Evolutionary conservation across 768 basidiomycete genomes (phyloP).

Genomic region (Tricholoma saponaceum): DNA sequence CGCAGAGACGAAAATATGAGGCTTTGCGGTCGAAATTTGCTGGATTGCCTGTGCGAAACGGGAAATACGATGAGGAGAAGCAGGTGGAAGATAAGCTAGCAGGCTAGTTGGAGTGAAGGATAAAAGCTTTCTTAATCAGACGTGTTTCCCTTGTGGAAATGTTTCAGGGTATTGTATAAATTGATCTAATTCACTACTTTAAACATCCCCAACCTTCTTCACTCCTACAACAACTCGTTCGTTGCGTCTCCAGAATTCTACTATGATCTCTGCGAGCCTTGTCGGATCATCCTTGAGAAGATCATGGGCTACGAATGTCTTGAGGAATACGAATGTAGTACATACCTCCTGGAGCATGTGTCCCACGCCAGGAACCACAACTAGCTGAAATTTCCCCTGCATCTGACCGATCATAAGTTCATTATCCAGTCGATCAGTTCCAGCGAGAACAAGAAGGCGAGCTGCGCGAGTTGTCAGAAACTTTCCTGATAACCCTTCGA

Average conservation of each 20-base stretch:
- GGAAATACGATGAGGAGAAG: conserved; percentile 40
- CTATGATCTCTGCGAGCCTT: conserved; percentile 70
- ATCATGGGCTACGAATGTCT: neutral
- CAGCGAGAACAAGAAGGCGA: conserved; percentile 85
- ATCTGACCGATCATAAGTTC: conserved; percentile 96
- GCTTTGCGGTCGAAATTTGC: conserved; percentile 77
- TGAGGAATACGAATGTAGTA: conserved; percentile 5
- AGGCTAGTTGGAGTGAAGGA: neutral
- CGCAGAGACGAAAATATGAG: conserved; percentile 83
- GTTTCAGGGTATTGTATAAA: neutral
- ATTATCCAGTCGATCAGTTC: conserved; percentile 88
- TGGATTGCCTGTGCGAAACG: conserved; percentile 59
- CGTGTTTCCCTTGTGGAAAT: neutral
- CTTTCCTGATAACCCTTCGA: conserved; percentile 69
- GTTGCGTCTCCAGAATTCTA: conserved; percentile 91
- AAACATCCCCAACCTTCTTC: conserved; percentile 48
- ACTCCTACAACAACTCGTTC: conserved; percentile 63
- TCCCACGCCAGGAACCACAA: conserved; percentile 81
- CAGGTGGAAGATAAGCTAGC: conserved; percentile 20
- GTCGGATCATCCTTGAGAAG: conserved; percentile 78
- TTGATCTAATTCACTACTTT: conserved; percentile 1
- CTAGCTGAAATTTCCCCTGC: conserved; percentile 95
- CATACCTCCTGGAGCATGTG: conserved; percentile 93
- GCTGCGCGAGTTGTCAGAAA: conserved; percentile 81
- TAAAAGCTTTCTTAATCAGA: neutral